These are phyloP conservation scores for Hirsutella rhossiliensis DNA, from an alignment of 2,329 filamentous ascomycete genomes.

Conservation along the genomic window DNA sequence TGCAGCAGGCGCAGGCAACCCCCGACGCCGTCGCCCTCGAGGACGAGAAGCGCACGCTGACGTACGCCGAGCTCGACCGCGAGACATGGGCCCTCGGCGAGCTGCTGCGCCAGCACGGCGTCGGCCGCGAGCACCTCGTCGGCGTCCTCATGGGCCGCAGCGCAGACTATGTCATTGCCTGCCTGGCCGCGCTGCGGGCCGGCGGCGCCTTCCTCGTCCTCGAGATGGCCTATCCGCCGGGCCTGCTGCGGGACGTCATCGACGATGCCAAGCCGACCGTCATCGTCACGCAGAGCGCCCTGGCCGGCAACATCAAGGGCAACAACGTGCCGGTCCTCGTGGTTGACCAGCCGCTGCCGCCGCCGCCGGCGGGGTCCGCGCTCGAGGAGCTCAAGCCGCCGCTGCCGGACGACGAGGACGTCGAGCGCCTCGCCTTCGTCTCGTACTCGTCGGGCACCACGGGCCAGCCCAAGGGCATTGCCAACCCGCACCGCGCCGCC, in stretches of 20 bases:
- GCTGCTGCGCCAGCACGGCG: conserved; percentile 53
- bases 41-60: conserved; percentile 54
- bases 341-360: conserved; percentile 35
- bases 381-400: conserved; percentile 28
- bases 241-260: conserved; percentile 62
- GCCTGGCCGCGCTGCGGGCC: conserved; percentile 63
- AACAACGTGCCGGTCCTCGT: conserved; percentile 49
- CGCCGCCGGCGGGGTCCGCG: conserved; percentile 1
- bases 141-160: conserved; percentile 65
- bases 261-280: conserved; percentile 63
- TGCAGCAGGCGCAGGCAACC: conserved; percentile 53
- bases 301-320: conserved; percentile 53
- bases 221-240: conserved; percentile 66
- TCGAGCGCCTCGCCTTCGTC: conserved; percentile 68
- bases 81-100: conserved; percentile 53
- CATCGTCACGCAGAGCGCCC: conserved; percentile 54
- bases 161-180: conserved; percentile 69
- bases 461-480: conserved; percentile 70
- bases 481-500: conserved; percentile 63
- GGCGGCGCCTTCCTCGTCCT: conserved; percentile 73
- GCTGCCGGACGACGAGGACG: conserved; percentile 50
- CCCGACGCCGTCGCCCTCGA: conserved; percentile 61
- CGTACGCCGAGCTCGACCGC: conserved; percentile 60
- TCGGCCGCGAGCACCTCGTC: conserved; percentile 61
- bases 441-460: conserved; percentile 71